Base-by-base conservation (phyloP, 352 stramenopile species). In the Globisporangium acanthophoron region DNA sequence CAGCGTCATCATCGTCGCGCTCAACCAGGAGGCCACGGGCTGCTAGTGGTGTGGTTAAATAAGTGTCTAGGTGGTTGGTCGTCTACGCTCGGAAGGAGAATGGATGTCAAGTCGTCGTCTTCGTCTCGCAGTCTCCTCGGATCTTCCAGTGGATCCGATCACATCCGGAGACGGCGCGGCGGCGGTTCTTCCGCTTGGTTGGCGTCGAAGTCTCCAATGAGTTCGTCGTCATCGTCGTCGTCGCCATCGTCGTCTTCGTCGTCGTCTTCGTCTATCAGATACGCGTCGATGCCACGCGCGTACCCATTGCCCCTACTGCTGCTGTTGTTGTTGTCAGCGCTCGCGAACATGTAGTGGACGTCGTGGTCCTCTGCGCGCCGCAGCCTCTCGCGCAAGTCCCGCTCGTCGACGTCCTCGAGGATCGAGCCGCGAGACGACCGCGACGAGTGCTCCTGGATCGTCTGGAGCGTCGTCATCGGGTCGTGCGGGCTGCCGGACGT, bases 1-100 rank as follows among this genome's bases (percentile, higher is more conserved):
- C 45, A 94, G 79, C 51, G 87, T 94, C 46, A 77, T 97, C 48
- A 84, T 97, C 27, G 76, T 97, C 43, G 79, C 79, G 24, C 69
- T 95, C 27, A 92, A 95, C 61, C 85, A 95, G 59, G 54, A 70
- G 16, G 61, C 61, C 3, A 61, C 43, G 33, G 21, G 40, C 13
- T 59, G n/a, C 39, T 66, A 54, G 56, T 37, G 41, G 55, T 59
- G 63, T 45, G 20, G 49, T 48, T 56, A 77, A 65, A 55, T 54
- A 66, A 31, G 31, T 12, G 35, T 29, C 9, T 66, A 78, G 21
- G 62, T 43, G 4, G n/a, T 49, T n/a, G 35, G 16, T 56, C 39
- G 56, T 51, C 21, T 45, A 56, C 21, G 33, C 33, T 37, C 6
- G 33, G 33, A 11, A 11, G 33, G 33, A 11, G 33, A 37, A 37